A percentile compares a stretch with the other conserved stretches of the same genome.
These are phyloP conservation scores for Sphagnum fallax DNA, from an alignment of 228 moss, liverwort and hornwort genomes.

Conservation along the genomic window DNA sequence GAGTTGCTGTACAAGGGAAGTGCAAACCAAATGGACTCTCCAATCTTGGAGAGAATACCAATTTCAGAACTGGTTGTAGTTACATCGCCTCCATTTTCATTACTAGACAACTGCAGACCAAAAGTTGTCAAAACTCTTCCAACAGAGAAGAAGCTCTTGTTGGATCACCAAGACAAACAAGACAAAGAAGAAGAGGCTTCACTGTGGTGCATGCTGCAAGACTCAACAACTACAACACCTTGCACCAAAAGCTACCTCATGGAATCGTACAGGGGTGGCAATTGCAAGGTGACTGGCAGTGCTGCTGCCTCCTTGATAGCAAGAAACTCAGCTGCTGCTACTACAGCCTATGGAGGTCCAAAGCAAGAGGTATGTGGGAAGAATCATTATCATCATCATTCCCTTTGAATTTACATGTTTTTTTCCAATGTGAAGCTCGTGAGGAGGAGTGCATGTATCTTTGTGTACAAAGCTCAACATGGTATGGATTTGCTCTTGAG, in stretches of 20 bases:
- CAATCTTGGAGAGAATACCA: neutral
- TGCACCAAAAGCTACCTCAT: no score
- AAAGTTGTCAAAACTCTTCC: slow-evolving; percentile 19
- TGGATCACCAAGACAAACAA: no score
- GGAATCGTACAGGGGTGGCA: no score
- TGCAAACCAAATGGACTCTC: slow-evolving; percentile 10
- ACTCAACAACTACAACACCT: no score
- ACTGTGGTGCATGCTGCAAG: no score
- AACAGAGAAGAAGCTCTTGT: neutral
- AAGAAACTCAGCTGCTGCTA: neutral
- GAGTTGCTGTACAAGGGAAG: no score
- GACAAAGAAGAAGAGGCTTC: no score
- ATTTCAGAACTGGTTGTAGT: neutral
- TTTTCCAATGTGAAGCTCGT: neutral
- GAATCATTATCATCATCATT: neutral
- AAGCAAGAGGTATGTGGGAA: neutral
- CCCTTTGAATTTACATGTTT: neutral
- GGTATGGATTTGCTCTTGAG: neutral
- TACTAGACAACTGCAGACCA: slow-evolving; percentile 20
- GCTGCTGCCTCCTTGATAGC: no score
- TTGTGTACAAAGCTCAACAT: neutral
- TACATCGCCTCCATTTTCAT: slow-evolving; percentile 13
- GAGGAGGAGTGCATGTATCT: neutral
- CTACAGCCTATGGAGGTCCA: neutral
- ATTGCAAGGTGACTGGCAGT: no score